Percentiles rank a stretch among this genome's conserved stretches.
phyloP scores from a whole-genome alignment of 805 yeast species.

The Metschnikowia colocasiae region DNA sequence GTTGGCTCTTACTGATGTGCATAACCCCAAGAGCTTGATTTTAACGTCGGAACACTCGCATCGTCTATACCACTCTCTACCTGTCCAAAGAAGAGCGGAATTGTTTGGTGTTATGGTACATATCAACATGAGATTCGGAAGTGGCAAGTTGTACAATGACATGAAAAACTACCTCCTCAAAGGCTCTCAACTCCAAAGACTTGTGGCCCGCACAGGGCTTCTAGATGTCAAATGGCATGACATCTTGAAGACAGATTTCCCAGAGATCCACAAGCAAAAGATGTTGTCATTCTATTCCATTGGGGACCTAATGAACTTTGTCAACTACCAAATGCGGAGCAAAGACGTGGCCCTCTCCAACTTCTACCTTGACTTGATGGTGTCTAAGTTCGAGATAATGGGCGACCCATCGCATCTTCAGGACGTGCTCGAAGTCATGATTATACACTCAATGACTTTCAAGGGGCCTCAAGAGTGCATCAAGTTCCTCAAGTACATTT shows the following conservation, averaged over 20 bases:
- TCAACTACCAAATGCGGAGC: slow-evolving; percentile 21
- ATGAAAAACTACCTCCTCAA: slow-evolving; percentile 23
- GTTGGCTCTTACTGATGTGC: slow-evolving; percentile 22
- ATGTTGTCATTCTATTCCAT: slow-evolving; percentile 33
- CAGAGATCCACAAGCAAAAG: slow-evolving; percentile 19
- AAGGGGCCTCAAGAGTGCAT: slow-evolving; percentile 34
- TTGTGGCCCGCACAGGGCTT: slow-evolving; percentile 36
- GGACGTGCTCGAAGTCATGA: slow-evolving; percentile 26
- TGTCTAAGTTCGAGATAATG: slow-evolving; percentile 32
- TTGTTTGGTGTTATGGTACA: slow-evolving; percentile 31
- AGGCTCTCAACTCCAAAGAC: slow-evolving; percentile 32
- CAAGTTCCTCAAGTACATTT: slow-evolving; percentile 32
- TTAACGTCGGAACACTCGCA: background rate
- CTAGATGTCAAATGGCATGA: slow-evolving; percentile 38
- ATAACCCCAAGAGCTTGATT: slow-evolving; percentile 23
- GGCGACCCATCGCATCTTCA: slow-evolving; percentile 15
- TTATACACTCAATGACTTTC: slow-evolving; percentile 34
- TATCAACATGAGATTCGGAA: slow-evolving; percentile 30
- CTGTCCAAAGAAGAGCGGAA: slow-evolving; percentile 13
- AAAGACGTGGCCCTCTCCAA: slow-evolving; percentile 32
- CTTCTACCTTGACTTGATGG: slow-evolving; percentile 34
- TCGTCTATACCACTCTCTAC: background rate
- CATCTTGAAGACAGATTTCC: slow-evolving; percentile 19
- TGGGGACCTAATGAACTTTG: slow-evolving; percentile 23
- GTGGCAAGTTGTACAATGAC: slow-evolving; percentile 11